phyloP scores from a whole-genome alignment of 257 asterid species.

The Osmanthus fragrans region DNA sequence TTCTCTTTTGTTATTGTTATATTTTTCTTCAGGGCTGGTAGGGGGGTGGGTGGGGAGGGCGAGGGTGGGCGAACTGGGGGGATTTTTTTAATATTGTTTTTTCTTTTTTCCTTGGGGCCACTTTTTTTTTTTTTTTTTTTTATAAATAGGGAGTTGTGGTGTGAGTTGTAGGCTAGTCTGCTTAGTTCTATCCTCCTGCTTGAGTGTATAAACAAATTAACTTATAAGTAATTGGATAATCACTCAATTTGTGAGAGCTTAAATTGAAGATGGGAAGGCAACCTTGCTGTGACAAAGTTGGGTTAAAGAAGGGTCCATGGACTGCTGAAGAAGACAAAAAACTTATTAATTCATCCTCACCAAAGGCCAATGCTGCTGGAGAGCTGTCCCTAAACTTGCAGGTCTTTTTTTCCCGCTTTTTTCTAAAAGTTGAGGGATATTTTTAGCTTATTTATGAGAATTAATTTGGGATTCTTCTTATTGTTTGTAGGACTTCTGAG shows the following conservation, averaged over 20 bases:
- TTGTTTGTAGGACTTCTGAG: conserved; percentile 68
- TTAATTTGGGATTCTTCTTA: background rate
- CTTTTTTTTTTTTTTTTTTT: too few species aligned
- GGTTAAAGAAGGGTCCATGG: conserved; percentile 98
- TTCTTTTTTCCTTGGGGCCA: background rate
- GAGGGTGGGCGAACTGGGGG: too few species aligned
- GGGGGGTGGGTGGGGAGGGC: background rate
- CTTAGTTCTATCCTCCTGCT: background rate
- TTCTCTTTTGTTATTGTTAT: background rate
- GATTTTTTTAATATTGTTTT: too few species aligned
- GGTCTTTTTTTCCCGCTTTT: conserved; percentile 40
- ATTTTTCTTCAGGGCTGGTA: background rate
- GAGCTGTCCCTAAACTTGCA: conserved; percentile 95
- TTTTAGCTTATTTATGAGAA: background rate
- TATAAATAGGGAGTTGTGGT: background rate
- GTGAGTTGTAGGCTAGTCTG: background rate
- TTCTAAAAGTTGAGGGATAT: background rate
- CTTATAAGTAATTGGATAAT: background rate
- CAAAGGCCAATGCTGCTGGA: conserved; percentile 99
- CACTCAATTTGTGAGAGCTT: background rate
- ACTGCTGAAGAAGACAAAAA: conserved; percentile 88
- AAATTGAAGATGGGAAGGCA: conserved; percentile 71
- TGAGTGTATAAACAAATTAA: background rate
- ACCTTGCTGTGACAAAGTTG: conserved; percentile 95
- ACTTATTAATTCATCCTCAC: conserved; percentile 67